Evolutionary conservation across 1,139 yeast genomes (phyloP).

Genomic region (Ogataea hybrid): DNA sequence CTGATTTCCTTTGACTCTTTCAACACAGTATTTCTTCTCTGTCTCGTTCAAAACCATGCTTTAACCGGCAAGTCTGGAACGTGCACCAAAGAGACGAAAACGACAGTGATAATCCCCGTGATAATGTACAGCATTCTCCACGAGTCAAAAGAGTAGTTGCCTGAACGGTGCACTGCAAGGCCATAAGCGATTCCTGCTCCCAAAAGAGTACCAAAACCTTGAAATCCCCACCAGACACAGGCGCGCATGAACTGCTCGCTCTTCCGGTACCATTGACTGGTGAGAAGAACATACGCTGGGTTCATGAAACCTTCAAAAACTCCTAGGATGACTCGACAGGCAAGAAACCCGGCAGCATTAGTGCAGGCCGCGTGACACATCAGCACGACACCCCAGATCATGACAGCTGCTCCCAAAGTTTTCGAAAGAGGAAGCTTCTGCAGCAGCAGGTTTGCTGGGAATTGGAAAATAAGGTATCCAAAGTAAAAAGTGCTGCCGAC

Average conservation of each 20-base stretch:
- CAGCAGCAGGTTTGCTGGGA: constrained; percentile 40
- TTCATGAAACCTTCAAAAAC: constrained; percentile 54
- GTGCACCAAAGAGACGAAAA: constrained; percentile 38
- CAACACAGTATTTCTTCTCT: constrained; percentile 36
- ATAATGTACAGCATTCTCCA: constrained; percentile 47
- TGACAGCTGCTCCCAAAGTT: constrained; percentile 35
- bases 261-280: constrained; percentile 52
- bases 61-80: constrained; percentile 47
- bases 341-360: constrained; percentile 37
- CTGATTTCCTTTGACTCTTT: constrained; percentile 35
- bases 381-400: constrained; percentile 47
- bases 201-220: constrained; percentile 53
- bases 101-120: constrained; percentile 44
- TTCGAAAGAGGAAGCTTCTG: constrained; percentile 41
- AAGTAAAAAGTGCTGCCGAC: constrained; percentile 52
- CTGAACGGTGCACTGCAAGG: constrained; percentile 34
- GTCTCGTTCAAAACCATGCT: constrained; percentile 34
- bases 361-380: constrained; percentile 40
- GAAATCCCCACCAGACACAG: constrained; percentile 49
- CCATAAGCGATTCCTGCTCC: constrained; percentile 59
- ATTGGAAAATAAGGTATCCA: constrained; percentile 46
- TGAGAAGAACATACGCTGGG: constrained; percentile 58
- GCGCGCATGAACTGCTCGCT: constrained; percentile 52
- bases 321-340: constrained; percentile 48
- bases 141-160: constrained; percentile 26